These are phyloP conservation scores for Lactifluus volemus DNA, from an alignment of 768 basidiomycete species.

Conservation along the genomic window DNA sequence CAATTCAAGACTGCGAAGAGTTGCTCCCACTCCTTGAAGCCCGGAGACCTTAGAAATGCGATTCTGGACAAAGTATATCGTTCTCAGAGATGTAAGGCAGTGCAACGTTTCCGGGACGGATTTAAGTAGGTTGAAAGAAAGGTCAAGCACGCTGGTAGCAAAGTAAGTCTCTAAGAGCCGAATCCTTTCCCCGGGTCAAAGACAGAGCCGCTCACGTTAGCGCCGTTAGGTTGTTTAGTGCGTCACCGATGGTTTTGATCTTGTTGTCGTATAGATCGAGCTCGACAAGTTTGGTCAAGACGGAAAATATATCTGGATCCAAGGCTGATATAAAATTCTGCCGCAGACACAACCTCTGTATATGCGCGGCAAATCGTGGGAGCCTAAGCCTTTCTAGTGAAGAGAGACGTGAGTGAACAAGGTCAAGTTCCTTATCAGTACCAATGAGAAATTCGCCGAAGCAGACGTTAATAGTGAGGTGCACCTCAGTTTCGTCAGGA, in stretches of 20 bases:
- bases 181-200: background rate
- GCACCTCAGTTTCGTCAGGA: constrained; percentile 78
- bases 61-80: constrained; percentile 94
- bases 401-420: constrained; percentile 70
- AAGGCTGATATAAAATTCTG: constrained; percentile 76
- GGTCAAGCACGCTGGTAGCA: constrained; percentile 61
- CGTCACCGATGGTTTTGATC: constrained; percentile 62
- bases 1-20: constrained; percentile 77
- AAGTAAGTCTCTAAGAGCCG: background rate
- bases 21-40: constrained; percentile 44
- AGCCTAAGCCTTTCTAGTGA: constrained; percentile 62
- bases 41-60: constrained; percentile 75
- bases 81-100: constrained; percentile 52
- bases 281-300: constrained; percentile 68
- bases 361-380: constrained; percentile 56
- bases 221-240: constrained; percentile 46
- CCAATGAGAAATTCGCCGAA: background rate
- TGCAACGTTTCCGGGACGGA: constrained; percentile 55
- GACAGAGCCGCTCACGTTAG: constrained; percentile 41
- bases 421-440: constrained; percentile 65
- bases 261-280: constrained; percentile 96
- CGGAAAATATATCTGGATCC: constrained; percentile 61
- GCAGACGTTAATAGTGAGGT: constrained; percentile 18
- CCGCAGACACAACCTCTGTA: constrained; percentile 72
- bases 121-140: constrained; percentile 90